Evolutionary conservation across 2,329 filamentous ascomycete species (phyloP).

Genomic region (Dendryphion nanum): DNA sequence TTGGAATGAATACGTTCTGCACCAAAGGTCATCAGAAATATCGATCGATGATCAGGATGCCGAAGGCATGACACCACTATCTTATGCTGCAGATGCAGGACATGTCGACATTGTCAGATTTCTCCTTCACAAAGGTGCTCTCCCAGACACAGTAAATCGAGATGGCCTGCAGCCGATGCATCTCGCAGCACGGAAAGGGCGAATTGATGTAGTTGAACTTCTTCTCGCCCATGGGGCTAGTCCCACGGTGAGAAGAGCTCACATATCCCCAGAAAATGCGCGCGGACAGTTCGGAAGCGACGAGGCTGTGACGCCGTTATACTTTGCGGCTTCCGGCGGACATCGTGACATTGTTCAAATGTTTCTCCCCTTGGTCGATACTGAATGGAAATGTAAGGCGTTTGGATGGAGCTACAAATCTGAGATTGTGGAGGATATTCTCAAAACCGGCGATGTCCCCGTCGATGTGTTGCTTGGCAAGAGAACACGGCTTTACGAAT

Average conservation of each 20-base stretch:
- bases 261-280: too few species aligned
- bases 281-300: too few species aligned
- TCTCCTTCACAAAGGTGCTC: slow-evolving; percentile 18
- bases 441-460: too few species aligned
- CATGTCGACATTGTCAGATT: slow-evolving; percentile 7
- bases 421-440: too few species aligned
- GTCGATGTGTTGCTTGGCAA: too few species aligned
- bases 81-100: slow-evolving; percentile 9
- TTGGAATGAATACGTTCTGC: not conserved
- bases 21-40: not conserved
- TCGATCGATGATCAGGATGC: not conserved
- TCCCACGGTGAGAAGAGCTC: slow-evolving; percentile 16
- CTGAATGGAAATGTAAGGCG: not conserved
- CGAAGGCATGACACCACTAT: slow-evolving; percentile 9
- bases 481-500: too few species aligned
- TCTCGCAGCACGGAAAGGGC: slow-evolving; percentile 32
- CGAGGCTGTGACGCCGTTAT: too few species aligned
- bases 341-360: not conserved
- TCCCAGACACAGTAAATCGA: slow-evolving; percentile 14
- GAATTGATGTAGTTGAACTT: slow-evolving; percentile 22
- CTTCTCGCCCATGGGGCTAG: slow-evolving; percentile 39
- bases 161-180: slow-evolving; percentile 38
- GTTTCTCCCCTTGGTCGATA: not conserved
- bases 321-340: too few species aligned
- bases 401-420: too few species aligned